Conservation (phyloP, 495 filamentous ascomycete species). For the Xylaria palmicola region DNA sequence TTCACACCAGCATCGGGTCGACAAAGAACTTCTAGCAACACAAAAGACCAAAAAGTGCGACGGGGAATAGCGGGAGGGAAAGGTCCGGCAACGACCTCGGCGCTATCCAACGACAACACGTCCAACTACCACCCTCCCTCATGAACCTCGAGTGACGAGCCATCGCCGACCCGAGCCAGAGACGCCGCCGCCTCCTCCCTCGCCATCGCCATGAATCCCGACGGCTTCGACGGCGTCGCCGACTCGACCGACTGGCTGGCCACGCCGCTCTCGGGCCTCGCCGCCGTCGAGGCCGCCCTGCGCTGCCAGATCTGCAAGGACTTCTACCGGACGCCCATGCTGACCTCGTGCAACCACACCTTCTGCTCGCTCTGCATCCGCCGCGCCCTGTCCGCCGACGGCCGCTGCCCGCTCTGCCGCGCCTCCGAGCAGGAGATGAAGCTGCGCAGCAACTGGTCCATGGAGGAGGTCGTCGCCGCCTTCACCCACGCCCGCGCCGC, state of each 20-base stretch:
- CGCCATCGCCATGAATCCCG: conserved; percentile 5
- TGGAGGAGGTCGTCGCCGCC: conserved; percentile 80
- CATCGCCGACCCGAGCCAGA: too few relatives aligned
- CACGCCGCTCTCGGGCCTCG: conserved; percentile 72
- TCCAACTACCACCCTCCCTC: too few relatives aligned
- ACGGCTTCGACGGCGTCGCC: conserved; percentile 57
- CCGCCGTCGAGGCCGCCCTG: conserved; percentile 77
- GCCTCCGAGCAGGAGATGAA: conserved; percentile 75
- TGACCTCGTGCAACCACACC: conserved; percentile 91
- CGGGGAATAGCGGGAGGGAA: too few relatives aligned
- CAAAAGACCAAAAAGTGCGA: too few relatives aligned
- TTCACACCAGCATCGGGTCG: too few relatives aligned
- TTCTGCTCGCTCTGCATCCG: conserved; percentile 97
- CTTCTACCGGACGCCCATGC: conserved; percentile 88
- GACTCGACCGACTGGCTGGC: conserved; percentile 92
- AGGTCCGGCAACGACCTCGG: too few relatives aligned
- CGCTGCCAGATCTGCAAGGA: conserved; percentile 98
- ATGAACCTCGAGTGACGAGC: too few relatives aligned
- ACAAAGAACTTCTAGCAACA: too few relatives aligned
- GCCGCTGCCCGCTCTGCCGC: conserved; percentile 84
- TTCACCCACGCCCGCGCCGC: conserved; percentile 65
- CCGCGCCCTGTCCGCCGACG: conserved; percentile 72
- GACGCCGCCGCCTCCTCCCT: too few relatives aligned
- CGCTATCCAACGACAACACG: too few relatives aligned
- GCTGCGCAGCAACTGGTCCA: conserved; percentile 75